Evolutionary conservation across 352 stramenopile genomes (phyloP), one percentile per base, ranked within the genome.

Genomic region (Phytopythium delawarense): DNA sequence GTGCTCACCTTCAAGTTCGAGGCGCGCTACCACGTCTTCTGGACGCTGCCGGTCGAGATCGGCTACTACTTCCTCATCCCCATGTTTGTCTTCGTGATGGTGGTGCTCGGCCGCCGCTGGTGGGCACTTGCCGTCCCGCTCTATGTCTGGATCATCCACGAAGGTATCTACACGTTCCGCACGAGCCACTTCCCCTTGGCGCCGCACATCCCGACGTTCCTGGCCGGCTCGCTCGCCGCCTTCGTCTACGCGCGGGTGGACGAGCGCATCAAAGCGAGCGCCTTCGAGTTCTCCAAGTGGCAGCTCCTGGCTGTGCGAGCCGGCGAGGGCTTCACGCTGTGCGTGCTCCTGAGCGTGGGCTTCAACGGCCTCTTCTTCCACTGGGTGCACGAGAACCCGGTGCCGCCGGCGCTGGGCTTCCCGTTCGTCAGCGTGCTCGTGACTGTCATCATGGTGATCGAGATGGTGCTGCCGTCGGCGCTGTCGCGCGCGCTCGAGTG

Each of bases 51-150:
- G 15, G 55, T 80, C 21, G 72, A 84, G 70, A 80, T 84, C 56
- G 59, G 62, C 34, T 84, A 84, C 65, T 84, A 84, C 64, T 79
- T 80, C 39, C 67, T 77, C 59, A 80, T 84, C 37, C 75, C 72
- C n/a, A 62, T 77, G 30, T 68, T 81, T 45, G 75, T 0, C 16
- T 65, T 40, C 62, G 25, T 74, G 45, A 62, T 42, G n/a, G 23
- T 44, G n/a, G n/a, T 66, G 42, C 62, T 75, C 35, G 63, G 67
- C n/a, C n/a, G n/a, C n/a, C n/a, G n/a, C n/a, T 85, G 71, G 73
- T 74, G 62, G 73, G n/a, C n/a, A n/a, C 40, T 81, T 9, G 63
- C 71, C 1, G 64, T 71, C 7, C 66, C 71, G 16, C 44, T 63
- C 11, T 78, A 70, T 62, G 69, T 63, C 30, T 72, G 70, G 62